phyloP scores from a whole-genome alignment of 2,329 filamentous ascomycete species.

The Purpureocillium takamizusanense region DNA sequence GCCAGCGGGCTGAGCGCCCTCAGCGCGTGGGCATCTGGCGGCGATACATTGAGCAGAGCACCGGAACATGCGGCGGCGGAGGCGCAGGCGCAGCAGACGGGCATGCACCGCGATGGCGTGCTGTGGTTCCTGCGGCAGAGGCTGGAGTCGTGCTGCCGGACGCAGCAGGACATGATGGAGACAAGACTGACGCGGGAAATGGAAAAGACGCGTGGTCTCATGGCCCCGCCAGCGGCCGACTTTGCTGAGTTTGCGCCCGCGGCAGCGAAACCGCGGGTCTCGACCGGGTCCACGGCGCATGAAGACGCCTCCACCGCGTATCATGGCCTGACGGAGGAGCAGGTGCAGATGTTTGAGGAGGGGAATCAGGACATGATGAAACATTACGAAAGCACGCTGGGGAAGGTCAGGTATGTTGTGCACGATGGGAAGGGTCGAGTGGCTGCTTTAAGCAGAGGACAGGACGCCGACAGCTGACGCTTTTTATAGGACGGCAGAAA shows the following conservation, averaged over 20 bases:
- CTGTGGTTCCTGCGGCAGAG: constrained; percentile 72
- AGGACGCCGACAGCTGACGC: too few relatives aligned
- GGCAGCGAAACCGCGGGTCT: constrained; percentile 5
- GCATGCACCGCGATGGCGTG: constrained; percentile 69
- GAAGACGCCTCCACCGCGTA: constrained; percentile 13
- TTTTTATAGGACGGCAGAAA: constrained; percentile 68
- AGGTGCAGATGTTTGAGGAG: constrained; percentile 86
- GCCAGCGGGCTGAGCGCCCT: constrained; percentile 55
- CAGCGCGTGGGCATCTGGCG: constrained; percentile 57
- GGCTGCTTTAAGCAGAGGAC: constrained; percentile 4
- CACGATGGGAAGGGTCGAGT: not conserved
- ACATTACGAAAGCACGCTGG: constrained; percentile 87
- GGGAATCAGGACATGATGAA: constrained; percentile 89
- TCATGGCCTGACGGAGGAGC: constrained; percentile 66
- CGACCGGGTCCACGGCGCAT: constrained; percentile 4
- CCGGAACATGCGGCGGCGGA: constrained; percentile 66
- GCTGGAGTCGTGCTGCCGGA: constrained; percentile 65
- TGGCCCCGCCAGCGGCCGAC: constrained; percentile 30
- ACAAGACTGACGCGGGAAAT: constrained; percentile 73
- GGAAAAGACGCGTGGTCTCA: constrained; percentile 79
- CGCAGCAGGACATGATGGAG: constrained; percentile 90
- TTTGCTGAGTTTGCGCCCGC: constrained; percentile 21
- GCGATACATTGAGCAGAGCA: constrained; percentile 36
- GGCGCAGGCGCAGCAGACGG: constrained; percentile 55
- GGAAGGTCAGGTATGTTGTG: constrained; percentile 78